Evolutionary conservation across 305 asterid genomes (phyloP), one percentile per base, ranked within the genome.

Genomic region (Euphrasia arctica): DNA sequence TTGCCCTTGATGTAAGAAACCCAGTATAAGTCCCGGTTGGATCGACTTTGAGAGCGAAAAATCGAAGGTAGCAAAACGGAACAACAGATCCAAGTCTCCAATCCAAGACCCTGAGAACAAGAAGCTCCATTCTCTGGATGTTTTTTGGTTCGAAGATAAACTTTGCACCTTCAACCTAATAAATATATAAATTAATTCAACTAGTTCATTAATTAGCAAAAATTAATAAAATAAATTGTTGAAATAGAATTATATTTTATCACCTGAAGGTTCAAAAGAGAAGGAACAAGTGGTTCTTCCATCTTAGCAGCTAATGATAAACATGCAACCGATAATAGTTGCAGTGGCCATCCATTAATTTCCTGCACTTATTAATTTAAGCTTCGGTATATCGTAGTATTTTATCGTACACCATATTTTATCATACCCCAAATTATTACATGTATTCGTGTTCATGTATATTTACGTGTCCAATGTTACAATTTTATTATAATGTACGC

Each of bases 251-350:
- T 9, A 2, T 39, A 69, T 54, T 55, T 31, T 58, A 34, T 49
- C 72, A 85, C 95, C 88, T 87, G 95, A 73, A 85, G 81, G 73
- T 87, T 84, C 71, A 81, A 60, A 67, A 87, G 92, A 66, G 90
- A 77, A 57, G 95, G 95, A 78, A 83, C 92, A 7, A 83, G 80
- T 65, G 82, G 83, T 77, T 87, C 92, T 88, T 87, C 92, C 92
- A 87, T 81, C 67, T 87, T 87, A 52, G 92, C 95, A 29, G 95
- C 95, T 72, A 87, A 74, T 28, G 90, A 87, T 74, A 87, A 72
- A 64, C 95, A 83, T 58, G 93, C 83, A 60, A 81, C 85, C 25
- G 95, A 81, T 74, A 87, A 50, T 29, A 87, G 79, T 80, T 87
- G 95, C 67, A 83, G 22, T 18, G 85, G 84, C 95, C 95, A 87